A percentile compares a stretch with the other conserved stretches of the same genome.
Conservation (phyloP, 139 green algal genomes). For the Nannochloris sp. region DNA sequence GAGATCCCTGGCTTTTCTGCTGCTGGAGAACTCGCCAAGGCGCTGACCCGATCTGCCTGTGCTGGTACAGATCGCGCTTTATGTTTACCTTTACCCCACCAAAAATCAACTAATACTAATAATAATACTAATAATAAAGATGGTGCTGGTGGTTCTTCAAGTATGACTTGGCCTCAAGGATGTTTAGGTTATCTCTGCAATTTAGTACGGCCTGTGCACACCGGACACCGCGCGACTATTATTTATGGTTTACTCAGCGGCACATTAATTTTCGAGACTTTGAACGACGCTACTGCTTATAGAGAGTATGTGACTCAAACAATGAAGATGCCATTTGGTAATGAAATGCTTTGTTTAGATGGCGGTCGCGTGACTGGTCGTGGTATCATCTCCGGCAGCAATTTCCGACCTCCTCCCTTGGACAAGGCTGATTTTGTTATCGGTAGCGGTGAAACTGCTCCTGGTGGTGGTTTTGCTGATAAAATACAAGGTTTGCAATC, state of each 20-base stretch:
- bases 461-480: neutral
- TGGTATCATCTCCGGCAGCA: slow-evolving; percentile 47
- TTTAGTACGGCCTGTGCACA: slow-evolving; percentile 42
- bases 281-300: slow-evolving; percentile 48
- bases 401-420: slow-evolving; percentile 35
- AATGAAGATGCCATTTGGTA: slow-evolving; percentile 20
- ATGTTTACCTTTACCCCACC: slow-evolving; percentile 51
- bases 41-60: slow-evolving; percentile 40
- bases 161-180: slow-evolving; percentile 43
- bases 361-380: slow-evolving; percentile 36
- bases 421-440: slow-evolving; percentile 34
- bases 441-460: slow-evolving; percentile 17
- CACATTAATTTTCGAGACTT: slow-evolving; percentile 53
- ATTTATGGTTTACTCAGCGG: slow-evolving; percentile 36
- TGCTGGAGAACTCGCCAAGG: slow-evolving; percentile 15
- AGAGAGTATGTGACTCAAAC: slow-evolving; percentile 30
- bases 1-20: slow-evolving; percentile 17
- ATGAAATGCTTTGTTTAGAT: slow-evolving; percentile 56
- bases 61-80: slow-evolving; percentile 43
- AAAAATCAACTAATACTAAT: neutral
- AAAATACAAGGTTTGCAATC: slow-evolving; percentile 1
- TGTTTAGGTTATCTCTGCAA: slow-evolving; percentile 64
- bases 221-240: slow-evolving; percentile 35
- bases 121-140: neutral
- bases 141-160: neutral